These are phyloP conservation scores for Moesziomyces sp. DNA, from an alignment of 1,284 basidiomycete genomes.

Conservation along the genomic window DNA sequence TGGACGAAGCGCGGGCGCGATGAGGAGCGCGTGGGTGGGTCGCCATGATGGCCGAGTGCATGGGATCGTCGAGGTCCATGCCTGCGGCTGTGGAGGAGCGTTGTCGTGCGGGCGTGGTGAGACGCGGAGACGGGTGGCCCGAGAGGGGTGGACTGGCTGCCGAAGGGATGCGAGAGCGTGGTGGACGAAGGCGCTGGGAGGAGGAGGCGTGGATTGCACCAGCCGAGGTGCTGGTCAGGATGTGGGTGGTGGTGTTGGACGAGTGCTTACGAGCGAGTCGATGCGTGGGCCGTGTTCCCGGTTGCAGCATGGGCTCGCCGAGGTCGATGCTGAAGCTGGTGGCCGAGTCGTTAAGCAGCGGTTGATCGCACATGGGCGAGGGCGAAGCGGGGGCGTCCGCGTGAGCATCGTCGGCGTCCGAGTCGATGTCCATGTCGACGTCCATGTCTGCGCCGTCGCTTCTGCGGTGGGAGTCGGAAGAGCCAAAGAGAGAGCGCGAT, in stretches of 20 bases:
- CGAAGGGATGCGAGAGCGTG: constrained; percentile 28
- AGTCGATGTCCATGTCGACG: constrained; percentile 47
- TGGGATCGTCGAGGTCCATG: constrained; percentile 21
- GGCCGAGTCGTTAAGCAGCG: constrained; percentile 20
- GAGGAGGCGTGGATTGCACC: not conserved
- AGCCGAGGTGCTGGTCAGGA: constrained; percentile 16
- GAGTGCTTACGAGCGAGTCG: constrained; percentile 29
- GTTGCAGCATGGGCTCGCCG: constrained; percentile 37
- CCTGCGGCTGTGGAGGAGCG: constrained; percentile 29
- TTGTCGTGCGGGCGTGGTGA: constrained; percentile 30
- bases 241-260: constrained; percentile 27
- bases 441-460: constrained; percentile 38
- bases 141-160: constrained; percentile 11
- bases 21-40: constrained; percentile 19
- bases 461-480: constrained; percentile 24
- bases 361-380: constrained; percentile 42
- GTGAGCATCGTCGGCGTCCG: constrained; percentile 39
- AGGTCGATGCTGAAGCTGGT: constrained; percentile 21
- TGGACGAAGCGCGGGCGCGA: constrained; percentile 44
- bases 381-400: constrained; percentile 46
- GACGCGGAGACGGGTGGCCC: constrained; percentile 10
- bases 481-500: constrained; percentile 34
- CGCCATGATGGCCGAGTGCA: constrained; percentile 2
- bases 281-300: constrained; percentile 36
- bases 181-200: constrained; percentile 11